These are phyloP conservation scores for Suillus occidentalis DNA, from an alignment of 768 basidiomycete genomes.

Conservation along the genomic window DNA sequence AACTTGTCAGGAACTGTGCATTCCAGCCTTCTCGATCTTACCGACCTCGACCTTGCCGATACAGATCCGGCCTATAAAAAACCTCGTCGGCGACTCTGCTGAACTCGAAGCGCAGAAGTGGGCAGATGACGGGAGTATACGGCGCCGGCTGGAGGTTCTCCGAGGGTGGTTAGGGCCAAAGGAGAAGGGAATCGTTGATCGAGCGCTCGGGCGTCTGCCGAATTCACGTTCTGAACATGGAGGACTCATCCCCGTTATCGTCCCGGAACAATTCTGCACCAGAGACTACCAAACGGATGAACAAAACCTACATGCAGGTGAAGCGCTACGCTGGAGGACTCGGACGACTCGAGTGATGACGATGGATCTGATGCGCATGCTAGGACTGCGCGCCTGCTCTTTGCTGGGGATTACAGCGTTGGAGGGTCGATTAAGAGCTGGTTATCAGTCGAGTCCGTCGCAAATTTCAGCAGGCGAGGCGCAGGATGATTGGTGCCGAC, in stretches of 20 bases:
- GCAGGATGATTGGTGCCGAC: background rate
- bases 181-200: conserved; percentile 38
- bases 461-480: background rate
- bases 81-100: conserved; percentile 58
- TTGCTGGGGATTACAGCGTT: conserved; percentile 38
- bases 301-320: background rate
- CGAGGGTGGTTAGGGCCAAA: conserved; percentile 41
- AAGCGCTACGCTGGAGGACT: conserved; percentile 30
- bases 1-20: conserved; percentile 8
- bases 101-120: conserved; percentile 51
- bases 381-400: conserved; percentile 56
- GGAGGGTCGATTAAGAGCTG: conserved; percentile 14
- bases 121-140: conserved; percentile 49
- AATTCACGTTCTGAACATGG: background rate
- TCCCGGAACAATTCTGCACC: background rate
- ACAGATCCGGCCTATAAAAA: conserved; percentile 59
- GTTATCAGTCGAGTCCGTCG: conserved; percentile 18
- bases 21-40: conserved; percentile 7
- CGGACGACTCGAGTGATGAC: conserved; percentile 43
- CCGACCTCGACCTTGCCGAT: conserved; percentile 22
- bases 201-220: conserved; percentile 23
- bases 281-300: too few species aligned
- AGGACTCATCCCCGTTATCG: background rate
- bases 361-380: conserved; percentile 50
- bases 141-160: conserved; percentile 45